These are phyloP conservation scores for Drosera spatulata DNA, from an alignment of 179 eudicot genomes.

Conservation along the genomic window DNA sequence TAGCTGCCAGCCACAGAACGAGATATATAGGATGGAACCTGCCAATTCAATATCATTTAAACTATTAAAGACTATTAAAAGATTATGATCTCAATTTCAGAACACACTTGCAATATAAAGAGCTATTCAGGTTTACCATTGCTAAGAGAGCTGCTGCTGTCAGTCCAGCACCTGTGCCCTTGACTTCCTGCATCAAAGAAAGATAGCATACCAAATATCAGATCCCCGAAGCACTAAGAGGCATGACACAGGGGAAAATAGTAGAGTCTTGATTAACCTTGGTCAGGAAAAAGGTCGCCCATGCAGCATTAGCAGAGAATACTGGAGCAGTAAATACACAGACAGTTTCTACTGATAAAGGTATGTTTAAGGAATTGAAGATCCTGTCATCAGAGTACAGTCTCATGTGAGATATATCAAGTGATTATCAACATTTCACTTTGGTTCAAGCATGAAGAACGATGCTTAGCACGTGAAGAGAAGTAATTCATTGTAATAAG, in stretches of 20 bases:
- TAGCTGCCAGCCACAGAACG: slow-evolving; percentile 93
- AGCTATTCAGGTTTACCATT: slow-evolving; percentile 44
- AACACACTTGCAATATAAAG: neutral
- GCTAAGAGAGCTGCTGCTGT: slow-evolving; percentile 91
- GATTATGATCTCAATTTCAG: neutral
- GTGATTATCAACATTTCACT: neutral
- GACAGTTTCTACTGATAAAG: slow-evolving; percentile 96
- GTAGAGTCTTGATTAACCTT: slow-evolving; percentile 37
- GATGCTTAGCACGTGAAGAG: neutral
- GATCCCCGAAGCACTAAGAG: too few relatives aligned
- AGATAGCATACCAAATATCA: neutral
- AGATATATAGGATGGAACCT: slow-evolving; percentile 98
- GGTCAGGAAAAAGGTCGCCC: slow-evolving; percentile 92
- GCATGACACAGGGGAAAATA: too few relatives aligned
- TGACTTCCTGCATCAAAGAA: slow-evolving; percentile 57
- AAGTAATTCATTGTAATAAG: neutral
- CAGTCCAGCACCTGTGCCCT: slow-evolving; percentile 92
- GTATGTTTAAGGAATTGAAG: slow-evolving; percentile 76
- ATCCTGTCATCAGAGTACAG: slow-evolving; percentile 44
- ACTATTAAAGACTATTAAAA: neutral
- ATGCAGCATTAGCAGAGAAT: slow-evolving; percentile 90
- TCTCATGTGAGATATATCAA: neutral
- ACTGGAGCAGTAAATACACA: slow-evolving; percentile 98
- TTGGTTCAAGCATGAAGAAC: neutral
- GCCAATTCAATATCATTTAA: slow-evolving; percentile 8